phyloP scores from a whole-genome alignment of 2,329 filamentous ascomycete genomes.

The Sarocladiaceae sp. region DNA sequence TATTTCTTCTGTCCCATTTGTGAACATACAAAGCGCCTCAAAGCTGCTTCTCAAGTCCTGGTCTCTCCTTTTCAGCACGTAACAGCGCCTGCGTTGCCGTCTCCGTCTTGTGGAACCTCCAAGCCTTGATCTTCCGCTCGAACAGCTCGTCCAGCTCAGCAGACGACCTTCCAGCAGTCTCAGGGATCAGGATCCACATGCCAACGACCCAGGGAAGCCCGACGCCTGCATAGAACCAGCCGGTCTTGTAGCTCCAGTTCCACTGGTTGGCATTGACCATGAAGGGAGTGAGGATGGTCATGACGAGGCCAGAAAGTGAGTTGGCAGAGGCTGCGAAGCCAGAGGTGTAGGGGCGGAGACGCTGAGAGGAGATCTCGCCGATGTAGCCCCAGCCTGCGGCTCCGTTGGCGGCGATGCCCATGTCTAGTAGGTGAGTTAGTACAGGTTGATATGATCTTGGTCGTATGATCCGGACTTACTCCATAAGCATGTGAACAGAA shows the following conservation, averaged over 20 bases:
- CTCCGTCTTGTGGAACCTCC: constrained; percentile 16
- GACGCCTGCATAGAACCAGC: constrained; percentile 17
- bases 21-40: too few relatives aligned
- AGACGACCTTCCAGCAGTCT: constrained; percentile 13
- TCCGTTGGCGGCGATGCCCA: constrained; percentile 19
- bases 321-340: constrained; percentile 11
- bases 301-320: constrained; percentile 5
- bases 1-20: too few relatives aligned
- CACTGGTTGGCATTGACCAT: constrained; percentile 18
- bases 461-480: constrained; percentile 13
- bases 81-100: constrained; percentile 11
- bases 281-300: constrained; percentile 16
- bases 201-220: constrained; percentile 6
- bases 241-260: constrained; percentile 18
- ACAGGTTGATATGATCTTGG: not conserved
- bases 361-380: constrained; percentile 23
- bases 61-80: not conserved
- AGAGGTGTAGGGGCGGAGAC: constrained; percentile 18
- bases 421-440: constrained; percentile 12
- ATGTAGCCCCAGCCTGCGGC: constrained; percentile 23
- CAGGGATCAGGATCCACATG: constrained; percentile 8
- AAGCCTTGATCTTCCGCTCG: constrained; percentile 20
- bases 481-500: constrained; percentile 19
- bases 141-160: constrained; percentile 23
- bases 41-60: not conserved